Evolutionary conservation across 495 filamentous ascomycete species (phyloP).

Genomic region (Aspergillus cavernicola): DNA sequence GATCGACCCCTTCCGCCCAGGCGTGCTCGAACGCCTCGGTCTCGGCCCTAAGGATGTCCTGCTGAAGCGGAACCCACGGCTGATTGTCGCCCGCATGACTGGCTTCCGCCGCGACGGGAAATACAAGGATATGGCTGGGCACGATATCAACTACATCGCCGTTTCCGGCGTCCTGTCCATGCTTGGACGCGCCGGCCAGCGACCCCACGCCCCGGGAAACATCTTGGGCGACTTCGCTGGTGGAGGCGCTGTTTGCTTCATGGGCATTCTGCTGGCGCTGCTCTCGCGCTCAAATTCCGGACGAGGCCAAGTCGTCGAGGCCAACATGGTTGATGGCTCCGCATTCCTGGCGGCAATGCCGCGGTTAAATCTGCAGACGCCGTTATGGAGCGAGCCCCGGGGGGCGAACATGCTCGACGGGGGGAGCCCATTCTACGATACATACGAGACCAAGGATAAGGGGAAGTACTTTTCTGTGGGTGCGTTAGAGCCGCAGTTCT

Average conservation of each 20-base stretch:
- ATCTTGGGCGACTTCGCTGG: conserved; percentile 89
- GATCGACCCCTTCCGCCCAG: conserved; percentile 91
- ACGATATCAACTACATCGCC: conserved; percentile 96
- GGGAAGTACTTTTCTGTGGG: conserved; percentile 86
- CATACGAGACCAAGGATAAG: conserved; percentile 76
- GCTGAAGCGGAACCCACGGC: conserved; percentile 64
- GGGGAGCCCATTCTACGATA: conserved; percentile 83
- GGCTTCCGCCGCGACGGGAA: conserved; percentile 84
- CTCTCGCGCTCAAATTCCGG: conserved; percentile 49
- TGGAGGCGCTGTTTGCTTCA: conserved; percentile 74
- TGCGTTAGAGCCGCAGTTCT: conserved; percentile 86
- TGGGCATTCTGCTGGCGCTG: conserved; percentile 49
- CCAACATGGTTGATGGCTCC: conserved; percentile 93
- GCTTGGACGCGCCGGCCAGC: conserved; percentile 64
- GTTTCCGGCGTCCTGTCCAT: conserved; percentile 76
- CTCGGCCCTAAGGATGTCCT: conserved; percentile 61
- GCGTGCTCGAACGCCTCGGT: conserved; percentile 78
- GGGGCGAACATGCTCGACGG: conserved; percentile 79
- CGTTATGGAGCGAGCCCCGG: conserved; percentile 56
- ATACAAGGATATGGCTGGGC: conserved; percentile 87
- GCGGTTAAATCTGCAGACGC: conserved; percentile 55
- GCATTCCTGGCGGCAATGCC: conserved; percentile 74
- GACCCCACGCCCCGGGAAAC: conserved; percentile 76
- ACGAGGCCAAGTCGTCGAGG: conserved; percentile 82
- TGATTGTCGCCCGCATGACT: conserved; percentile 81